Evolutionary conservation across 495 filamentous ascomycete species (phyloP).

Genomic region (Neurospora sp.): DNA sequence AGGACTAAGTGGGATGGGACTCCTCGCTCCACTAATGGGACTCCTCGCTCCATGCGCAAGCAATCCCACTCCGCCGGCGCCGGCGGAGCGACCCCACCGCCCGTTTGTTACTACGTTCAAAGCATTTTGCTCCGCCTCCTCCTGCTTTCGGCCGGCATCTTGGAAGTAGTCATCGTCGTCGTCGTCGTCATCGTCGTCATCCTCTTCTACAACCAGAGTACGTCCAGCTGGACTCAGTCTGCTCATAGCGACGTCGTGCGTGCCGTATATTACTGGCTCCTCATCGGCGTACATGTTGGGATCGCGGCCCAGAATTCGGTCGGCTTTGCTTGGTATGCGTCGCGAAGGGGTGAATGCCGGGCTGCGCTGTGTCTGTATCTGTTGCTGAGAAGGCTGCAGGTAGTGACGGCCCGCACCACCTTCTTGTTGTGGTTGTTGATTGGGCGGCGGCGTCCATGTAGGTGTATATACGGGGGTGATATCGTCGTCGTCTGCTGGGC

Average conservation of each 20-base stretch:
- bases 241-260: conserved; percentile 29
- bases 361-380: neutral
- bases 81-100: conserved; percentile 21
- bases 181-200: conserved; percentile 12
- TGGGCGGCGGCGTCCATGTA: conserved; percentile 4
- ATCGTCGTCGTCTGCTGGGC: conserved; percentile 13
- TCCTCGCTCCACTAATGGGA: neutral
- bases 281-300: conserved; percentile 37
- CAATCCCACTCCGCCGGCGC: conserved; percentile 25
- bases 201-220: conserved; percentile 23
- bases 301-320: conserved; percentile 40
- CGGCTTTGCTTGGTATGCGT: conserved; percentile 35
- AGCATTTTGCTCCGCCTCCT: conserved; percentile 28
- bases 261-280: conserved; percentile 3
- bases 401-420: conserved; percentile 26
- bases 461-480: conserved; percentile 13
- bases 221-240: conserved; percentile 29
- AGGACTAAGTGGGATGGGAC: neutral
- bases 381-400: conserved; percentile 1
- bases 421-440: neutral
- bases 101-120: conserved; percentile 36
- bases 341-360: conserved; percentile 3
- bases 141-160: conserved; percentile 1
- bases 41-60: conserved; percentile 13
- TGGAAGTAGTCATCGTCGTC: conserved; percentile 1